Percentiles rank a stretch among this genome's conserved stretches.
Evolutionary conservation across 2,329 filamentous ascomycete species (phyloP).

Genomic region (Camptophora hylomeconis): DNA sequence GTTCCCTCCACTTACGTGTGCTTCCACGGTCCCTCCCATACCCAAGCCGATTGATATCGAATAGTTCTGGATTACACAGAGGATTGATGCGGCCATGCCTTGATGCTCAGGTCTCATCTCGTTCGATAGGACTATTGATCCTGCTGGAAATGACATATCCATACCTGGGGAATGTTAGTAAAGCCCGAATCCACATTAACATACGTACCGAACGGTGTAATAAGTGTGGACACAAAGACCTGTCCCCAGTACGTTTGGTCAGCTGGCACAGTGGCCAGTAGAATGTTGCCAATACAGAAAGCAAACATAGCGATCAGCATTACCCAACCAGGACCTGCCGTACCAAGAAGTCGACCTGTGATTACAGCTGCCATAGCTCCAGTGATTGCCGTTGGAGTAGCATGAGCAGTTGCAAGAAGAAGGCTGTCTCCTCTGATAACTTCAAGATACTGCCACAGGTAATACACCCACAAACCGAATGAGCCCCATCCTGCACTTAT

Average conservation of each 20-base stretch:
- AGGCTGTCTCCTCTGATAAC: constrained; percentile 16
- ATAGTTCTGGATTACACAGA: constrained; percentile 32
- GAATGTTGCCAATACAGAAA: constrained; percentile 9
- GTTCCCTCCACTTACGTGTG: constrained; percentile 23
- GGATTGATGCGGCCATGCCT: constrained; percentile 25
- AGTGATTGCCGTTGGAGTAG: constrained; percentile 18
- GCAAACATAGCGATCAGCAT: constrained; percentile 11
- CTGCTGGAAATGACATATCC: constrained; percentile 31
- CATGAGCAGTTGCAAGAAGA: constrained; percentile 21
- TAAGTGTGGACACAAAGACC: constrained; percentile 41
- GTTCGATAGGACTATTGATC: constrained; percentile 27
- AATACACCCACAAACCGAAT: constrained; percentile 30
- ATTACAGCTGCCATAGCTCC: constrained; percentile 22
- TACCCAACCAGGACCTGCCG: constrained; percentile 9
- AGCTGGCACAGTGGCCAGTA: constrained; percentile 11
- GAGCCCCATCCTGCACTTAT: constrained; percentile 27
- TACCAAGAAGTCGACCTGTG: constrained; percentile 8
- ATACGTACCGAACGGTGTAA: constrained; percentile 49
- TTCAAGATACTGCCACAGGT: constrained; percentile 26
- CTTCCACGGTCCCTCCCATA: constrained; percentile 30
- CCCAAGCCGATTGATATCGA: constrained; percentile 30
- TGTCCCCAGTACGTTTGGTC: constrained; percentile 47
- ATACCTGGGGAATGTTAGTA: constrained; percentile 26
- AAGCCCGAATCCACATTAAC: constrained; percentile 11
- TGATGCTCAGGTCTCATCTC: constrained; percentile 27